Percentiles rank a stretch among this genome's conserved stretches.
Evolutionary conservation across 331 rosid genomes (phyloP).

Genomic region (Telfairia occidentalis): DNA sequence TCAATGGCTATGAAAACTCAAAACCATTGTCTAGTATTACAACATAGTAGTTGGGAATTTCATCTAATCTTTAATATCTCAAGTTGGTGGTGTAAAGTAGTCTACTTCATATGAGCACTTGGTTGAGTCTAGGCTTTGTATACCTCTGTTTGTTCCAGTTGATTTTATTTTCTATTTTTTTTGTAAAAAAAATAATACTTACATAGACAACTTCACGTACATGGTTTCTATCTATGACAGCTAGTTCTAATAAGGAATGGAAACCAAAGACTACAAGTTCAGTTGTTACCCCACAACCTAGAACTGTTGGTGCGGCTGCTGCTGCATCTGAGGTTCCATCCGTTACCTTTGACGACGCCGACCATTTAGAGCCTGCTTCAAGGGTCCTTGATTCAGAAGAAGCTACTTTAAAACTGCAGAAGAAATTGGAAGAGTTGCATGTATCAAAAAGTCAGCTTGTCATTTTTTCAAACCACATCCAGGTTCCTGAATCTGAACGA

Average conservation of each 20-base stretch:
- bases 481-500: constrained; percentile 88
- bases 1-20: not conserved
- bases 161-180: constrained; percentile 4
- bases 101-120: not conserved
- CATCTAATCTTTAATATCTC: not conserved
- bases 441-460: constrained; percentile 75
- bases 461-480: constrained; percentile 84
- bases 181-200: not conserved
- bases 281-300: constrained; percentile 39
- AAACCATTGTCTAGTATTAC: not conserved
- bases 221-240: constrained; percentile 40
- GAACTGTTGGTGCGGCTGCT: constrained; percentile 28
- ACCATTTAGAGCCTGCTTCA: constrained; percentile 35
- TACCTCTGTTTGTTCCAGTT: not conserved
- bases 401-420: constrained; percentile 53
- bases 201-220: constrained; percentile 18
- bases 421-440: constrained; percentile 58
- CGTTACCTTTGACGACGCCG: constrained; percentile 28
- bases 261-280: constrained; percentile 67
- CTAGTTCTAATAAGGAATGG: constrained; percentile 94
- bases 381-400: constrained; percentile 47
- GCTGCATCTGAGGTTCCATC: constrained; percentile 37
- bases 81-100: not conserved
- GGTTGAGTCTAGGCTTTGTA: not conserved
- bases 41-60: not conserved